Evolutionary conservation across 495 filamentous ascomycete genomes (phyloP).

Genomic region (Penicillium fimorum): DNA sequence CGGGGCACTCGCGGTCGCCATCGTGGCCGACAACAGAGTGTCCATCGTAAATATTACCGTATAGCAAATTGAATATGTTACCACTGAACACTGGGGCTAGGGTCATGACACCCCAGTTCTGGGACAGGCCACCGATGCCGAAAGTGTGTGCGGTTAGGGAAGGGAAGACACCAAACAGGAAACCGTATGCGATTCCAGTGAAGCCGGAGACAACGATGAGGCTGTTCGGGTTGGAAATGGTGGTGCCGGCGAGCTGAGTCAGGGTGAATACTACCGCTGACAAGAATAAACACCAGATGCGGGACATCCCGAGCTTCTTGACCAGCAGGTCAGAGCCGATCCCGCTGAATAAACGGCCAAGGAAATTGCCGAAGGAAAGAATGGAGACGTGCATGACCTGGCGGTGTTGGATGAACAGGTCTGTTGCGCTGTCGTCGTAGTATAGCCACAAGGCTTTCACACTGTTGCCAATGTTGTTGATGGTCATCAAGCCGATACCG

Average conservation of each 20-base stretch:
- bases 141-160: conserved; percentile 90
- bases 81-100: conserved; percentile 79
- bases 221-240: conserved; percentile 74
- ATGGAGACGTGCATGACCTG: conserved; percentile 94
- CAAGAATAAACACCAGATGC: conserved; percentile 83
- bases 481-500: conserved; percentile 96
- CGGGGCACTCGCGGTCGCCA: conserved; percentile 70
- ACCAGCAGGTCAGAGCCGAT: conserved; percentile 88
- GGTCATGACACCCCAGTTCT: conserved; percentile 96
- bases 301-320: conserved; percentile 72
- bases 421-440: conserved; percentile 70
- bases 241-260: conserved; percentile 76
- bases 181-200: conserved; percentile 87
- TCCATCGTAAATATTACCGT: conserved; percentile 71
- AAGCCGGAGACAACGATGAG: conserved; percentile 77
- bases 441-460: conserved; percentile 76
- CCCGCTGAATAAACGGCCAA: conserved; percentile 65
- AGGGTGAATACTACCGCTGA: conserved; percentile 75
- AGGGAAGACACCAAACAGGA: conserved; percentile 92
- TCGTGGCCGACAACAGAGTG: conserved; percentile 67
- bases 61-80: conserved; percentile 89
- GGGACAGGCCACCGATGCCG: conserved; percentile 80
- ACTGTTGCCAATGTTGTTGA: conserved; percentile 98
- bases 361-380: conserved; percentile 79
- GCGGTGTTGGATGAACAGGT: conserved; percentile 73